Percentiles rank a stretch among this genome's conserved stretches.
phyloP scores from a whole-genome alignment of 257 asterid species.

The Lavandula angustifolia region DNA sequence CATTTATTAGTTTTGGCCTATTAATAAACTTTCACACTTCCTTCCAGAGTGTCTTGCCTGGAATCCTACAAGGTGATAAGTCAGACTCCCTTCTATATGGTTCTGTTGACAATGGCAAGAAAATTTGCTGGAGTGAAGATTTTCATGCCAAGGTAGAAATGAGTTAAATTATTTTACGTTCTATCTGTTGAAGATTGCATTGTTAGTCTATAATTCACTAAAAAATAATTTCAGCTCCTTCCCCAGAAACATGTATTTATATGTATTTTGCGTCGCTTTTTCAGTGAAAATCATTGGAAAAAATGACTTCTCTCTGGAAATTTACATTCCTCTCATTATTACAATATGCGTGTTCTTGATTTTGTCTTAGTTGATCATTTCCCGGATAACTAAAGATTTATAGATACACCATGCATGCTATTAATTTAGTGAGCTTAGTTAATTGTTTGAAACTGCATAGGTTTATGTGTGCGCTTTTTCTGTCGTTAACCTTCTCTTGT shows the following conservation, averaged over 20 bases:
- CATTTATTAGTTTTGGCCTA: not conserved
- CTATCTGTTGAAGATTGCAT: conserved; percentile 7
- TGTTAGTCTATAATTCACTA: not conserved
- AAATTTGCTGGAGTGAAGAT: conserved; percentile 87
- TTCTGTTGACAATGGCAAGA: conserved; percentile 96
- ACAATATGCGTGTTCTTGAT: too few relatives aligned
- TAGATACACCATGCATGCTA: too few relatives aligned
- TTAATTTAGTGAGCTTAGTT: too few relatives aligned
- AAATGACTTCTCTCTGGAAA: conserved; percentile 2
- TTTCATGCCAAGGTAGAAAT: conserved; percentile 84
- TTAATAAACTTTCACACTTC: conserved; percentile 24
- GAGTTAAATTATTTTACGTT: conserved; percentile 10
- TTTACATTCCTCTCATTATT: too few relatives aligned
- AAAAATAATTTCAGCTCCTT: not conserved
- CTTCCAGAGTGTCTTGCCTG: conserved; percentile 90
- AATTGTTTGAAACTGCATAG: too few relatives aligned
- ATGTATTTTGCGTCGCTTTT: not conserved
- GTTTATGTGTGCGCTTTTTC: too few relatives aligned
- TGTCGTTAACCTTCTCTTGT: too few relatives aligned
- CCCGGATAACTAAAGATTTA: too few relatives aligned
- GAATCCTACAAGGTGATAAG: conserved; percentile 96
- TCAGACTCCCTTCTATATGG: conserved; percentile 93
- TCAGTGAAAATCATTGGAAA: conserved; percentile 1
- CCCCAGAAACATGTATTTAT: not conserved
- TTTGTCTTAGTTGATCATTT: too few relatives aligned